These are phyloP conservation scores for Pouteria campechiana DNA, from an alignment of 179 eudicot species.

Conservation along the genomic window DNA sequence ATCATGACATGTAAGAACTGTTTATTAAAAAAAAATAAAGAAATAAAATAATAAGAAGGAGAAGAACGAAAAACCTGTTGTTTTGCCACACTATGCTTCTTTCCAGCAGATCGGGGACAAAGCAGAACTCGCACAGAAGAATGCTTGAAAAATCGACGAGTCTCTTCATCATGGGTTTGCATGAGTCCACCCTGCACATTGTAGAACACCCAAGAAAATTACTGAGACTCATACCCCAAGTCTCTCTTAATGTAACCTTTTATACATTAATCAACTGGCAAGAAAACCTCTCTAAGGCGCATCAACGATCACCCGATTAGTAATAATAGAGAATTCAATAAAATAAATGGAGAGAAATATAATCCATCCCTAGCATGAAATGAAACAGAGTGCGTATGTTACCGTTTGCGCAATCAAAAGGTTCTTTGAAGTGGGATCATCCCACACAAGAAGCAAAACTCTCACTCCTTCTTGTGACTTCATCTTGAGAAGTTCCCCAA, in stretches of 20 bases:
- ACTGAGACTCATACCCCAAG: too few species aligned
- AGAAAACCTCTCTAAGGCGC: too few species aligned
- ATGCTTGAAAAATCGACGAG: conserved; percentile 82
- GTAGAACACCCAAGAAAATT: neutral
- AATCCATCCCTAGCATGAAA: too few species aligned
- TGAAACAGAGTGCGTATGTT: conserved; percentile 2
- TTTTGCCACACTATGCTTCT: conserved; percentile 75
- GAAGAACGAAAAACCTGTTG: conserved; percentile 41
- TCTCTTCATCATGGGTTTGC: conserved; percentile 82
- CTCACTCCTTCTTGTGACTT: conserved; percentile 83
- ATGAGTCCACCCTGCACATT: conserved; percentile 67
- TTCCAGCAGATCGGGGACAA: conserved; percentile 73
- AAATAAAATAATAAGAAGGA: too few species aligned
- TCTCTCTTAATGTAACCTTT: too few species aligned
- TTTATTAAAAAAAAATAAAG: too few species aligned
- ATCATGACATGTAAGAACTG: too few species aligned
- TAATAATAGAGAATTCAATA: too few species aligned
- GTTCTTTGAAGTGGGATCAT: conserved; percentile 64
- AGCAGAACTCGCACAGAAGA: conserved; percentile 86
- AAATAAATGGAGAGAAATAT: too few species aligned
- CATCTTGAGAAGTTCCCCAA: conserved; percentile 55
- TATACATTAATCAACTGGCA: too few species aligned
- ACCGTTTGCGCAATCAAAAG: conserved; percentile 26
- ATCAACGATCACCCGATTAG: too few species aligned
- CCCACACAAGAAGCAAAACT: conserved; percentile 71